A percentile compares a stretch with the other conserved stretches of the same genome.
Evolutionary conservation across 306 rosid species (phyloP).

Genomic region (Cucurbita maxima): DNA sequence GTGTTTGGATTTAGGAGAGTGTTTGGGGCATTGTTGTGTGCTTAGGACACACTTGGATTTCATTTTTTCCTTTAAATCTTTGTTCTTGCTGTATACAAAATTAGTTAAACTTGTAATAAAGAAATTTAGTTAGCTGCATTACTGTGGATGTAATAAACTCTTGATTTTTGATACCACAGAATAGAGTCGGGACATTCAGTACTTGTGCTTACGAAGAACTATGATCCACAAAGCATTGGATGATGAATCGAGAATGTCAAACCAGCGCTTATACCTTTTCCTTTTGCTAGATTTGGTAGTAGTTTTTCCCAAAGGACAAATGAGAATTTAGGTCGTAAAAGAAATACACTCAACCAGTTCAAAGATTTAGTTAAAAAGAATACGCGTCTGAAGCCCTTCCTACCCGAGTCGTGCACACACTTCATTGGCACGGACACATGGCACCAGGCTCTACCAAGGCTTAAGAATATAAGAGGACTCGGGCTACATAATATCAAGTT

Average conservation of each 20-base stretch:
- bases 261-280: not conserved
- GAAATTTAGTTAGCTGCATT: not conserved
- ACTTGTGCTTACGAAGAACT: not conserved
- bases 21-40: not conserved
- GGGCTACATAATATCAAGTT: not conserved
- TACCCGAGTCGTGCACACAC: not conserved
- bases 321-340: not conserved
- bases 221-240: not conserved
- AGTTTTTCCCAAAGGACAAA: not conserved
- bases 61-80: not conserved
- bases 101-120: not conserved
- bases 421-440: not conserved
- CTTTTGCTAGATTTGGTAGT: not conserved
- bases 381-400: not conserved
- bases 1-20: constrained; percentile 2
- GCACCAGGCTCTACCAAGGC: not conserved
- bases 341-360: not conserved
- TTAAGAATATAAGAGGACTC: not conserved
- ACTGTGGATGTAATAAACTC: not conserved
- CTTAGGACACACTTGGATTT: not conserved
- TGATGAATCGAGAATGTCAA: not conserved
- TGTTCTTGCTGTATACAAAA: constrained; percentile 5
- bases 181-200: not conserved
- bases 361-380: not conserved
- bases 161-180: not conserved